These are phyloP conservation scores for Trichophyton verrucosum DNA, from an alignment of 2,329 filamentous ascomycete genomes.

Conservation along the genomic window DNA sequence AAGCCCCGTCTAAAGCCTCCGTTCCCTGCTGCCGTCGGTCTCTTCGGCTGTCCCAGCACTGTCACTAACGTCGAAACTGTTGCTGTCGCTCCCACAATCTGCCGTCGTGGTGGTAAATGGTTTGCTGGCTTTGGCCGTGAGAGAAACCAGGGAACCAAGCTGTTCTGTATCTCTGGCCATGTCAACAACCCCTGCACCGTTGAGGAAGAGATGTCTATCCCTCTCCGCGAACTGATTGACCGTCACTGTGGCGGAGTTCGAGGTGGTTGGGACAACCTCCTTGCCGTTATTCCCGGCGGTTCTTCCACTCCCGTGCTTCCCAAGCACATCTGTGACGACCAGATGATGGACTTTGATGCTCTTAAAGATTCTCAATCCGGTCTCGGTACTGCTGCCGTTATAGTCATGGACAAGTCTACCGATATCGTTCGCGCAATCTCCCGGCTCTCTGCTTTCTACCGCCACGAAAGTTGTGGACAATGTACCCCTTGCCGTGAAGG, in stretches of 20 bases:
- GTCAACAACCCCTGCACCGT: constrained; percentile 98
- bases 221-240: constrained; percentile 89
- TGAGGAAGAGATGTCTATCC: constrained; percentile 98
- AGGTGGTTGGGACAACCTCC: constrained; percentile 95
- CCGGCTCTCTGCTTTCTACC: constrained; percentile 90
- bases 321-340: constrained; percentile 78
- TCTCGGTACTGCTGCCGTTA: constrained; percentile 92
- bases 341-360: constrained; percentile 97
- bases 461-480: constrained; percentile 95
- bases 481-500: constrained; percentile 99
- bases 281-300: constrained; percentile 88
- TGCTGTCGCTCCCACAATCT: constrained; percentile 89
- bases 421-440: constrained; percentile 92
- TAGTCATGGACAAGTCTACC: constrained; percentile 97
- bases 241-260: constrained; percentile 95
- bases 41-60: constrained; percentile 95
- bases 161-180: constrained; percentile 95
- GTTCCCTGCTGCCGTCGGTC: constrained; percentile 91
- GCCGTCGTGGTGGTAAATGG: constrained; percentile 82
- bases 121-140: constrained; percentile 90
- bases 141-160: constrained; percentile 92
- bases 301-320: constrained; percentile 94
- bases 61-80: constrained; percentile 98
- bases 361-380: constrained; percentile 96
- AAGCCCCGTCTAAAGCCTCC: constrained; percentile 98